A percentile compares a stretch with the other conserved stretches of the same genome.
These are phyloP conservation scores for Phytopythium litorale DNA, from an alignment of 352 stramenopile genomes.

Conservation along the genomic window DNA sequence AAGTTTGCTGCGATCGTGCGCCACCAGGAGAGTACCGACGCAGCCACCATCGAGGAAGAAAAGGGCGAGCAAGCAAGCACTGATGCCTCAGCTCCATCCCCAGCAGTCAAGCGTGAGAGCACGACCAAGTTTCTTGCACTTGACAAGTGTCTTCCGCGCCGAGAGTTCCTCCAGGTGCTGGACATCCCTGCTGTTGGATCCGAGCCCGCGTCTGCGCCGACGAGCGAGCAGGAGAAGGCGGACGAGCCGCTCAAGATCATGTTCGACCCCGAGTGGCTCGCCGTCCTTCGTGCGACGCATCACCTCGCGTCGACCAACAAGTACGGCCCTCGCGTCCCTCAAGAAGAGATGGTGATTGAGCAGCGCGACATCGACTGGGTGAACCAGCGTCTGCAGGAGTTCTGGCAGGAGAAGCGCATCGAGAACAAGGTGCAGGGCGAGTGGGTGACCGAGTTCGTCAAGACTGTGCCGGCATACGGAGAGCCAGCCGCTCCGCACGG, in stretches of 20 bases:
- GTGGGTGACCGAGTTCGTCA: constrained; percentile 78
- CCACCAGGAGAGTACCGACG: constrained; percentile 37
- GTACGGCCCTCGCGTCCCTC: constrained; percentile 59
- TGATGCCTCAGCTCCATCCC: background rate
- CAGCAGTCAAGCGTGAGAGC: background rate
- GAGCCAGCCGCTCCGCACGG: constrained; percentile 17
- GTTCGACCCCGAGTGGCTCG: constrained; percentile 95
- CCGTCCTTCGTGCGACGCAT: constrained; percentile 92
- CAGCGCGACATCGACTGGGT: constrained; percentile 80
- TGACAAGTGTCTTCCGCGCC: constrained; percentile 98
- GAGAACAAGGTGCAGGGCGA: constrained; percentile 41
- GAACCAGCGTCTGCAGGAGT: constrained; percentile 35
- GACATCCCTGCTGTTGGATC: constrained; percentile 42
- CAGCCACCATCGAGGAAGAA: background rate
- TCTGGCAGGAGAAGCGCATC: constrained; percentile 49
- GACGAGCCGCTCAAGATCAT: constrained; percentile 54
- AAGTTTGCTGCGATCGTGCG: constrained; percentile 96
- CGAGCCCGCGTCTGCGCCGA: background rate
- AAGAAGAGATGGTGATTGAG: constrained; percentile 75
- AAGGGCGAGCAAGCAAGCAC: background rate
- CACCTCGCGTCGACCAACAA: constrained; percentile 70
- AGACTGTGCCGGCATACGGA: constrained; percentile 62
- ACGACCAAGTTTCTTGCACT: constrained; percentile 96
- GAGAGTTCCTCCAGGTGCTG: constrained; percentile 95
- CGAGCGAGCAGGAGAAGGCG: constrained; percentile 6